phyloP scores from a whole-genome alignment of 2,329 filamentous ascomycete species.

The Cercospora janseana region DNA sequence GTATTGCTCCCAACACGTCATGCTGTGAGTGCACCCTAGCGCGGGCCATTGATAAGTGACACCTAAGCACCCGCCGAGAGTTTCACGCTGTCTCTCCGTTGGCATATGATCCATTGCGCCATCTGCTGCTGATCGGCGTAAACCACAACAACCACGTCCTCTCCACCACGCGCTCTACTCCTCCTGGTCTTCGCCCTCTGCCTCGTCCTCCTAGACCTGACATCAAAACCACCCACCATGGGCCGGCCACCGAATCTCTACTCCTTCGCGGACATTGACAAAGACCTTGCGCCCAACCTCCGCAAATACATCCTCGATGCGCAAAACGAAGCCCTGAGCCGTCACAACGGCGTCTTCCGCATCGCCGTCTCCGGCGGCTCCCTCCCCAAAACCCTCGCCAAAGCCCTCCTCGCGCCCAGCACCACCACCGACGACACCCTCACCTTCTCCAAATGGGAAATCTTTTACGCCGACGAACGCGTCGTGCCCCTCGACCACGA shows the following conservation, averaged over 20 bases:
- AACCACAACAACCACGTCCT: neutral
- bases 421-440: slow-evolving; percentile 59
- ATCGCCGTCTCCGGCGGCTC: slow-evolving; percentile 92
- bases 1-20: slow-evolving; percentile 6
- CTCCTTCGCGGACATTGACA: slow-evolving; percentile 70
- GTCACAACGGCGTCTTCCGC: slow-evolving; percentile 77
- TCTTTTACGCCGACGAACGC: slow-evolving; percentile 98
- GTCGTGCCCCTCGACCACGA: slow-evolving; percentile 86
- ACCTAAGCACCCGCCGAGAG: neutral
- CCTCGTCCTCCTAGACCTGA: neutral
- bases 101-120: neutral
- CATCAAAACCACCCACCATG: slow-evolving; percentile 29
- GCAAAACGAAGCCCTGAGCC: slow-evolving; percentile 74
- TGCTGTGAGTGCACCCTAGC: neutral
- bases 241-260: slow-evolving; percentile 62
- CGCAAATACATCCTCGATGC: slow-evolving; percentile 78
- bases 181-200: neutral
- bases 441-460: slow-evolving; percentile 86
- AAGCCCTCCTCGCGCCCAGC: slow-evolving; percentile 67
- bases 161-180: neutral
- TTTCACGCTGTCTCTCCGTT: neutral
- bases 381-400: slow-evolving; percentile 80
- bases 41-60: slow-evolving; percentile 11
- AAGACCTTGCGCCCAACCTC: slow-evolving; percentile 71
- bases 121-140: neutral